These are phyloP conservation scores for Nitzschia sp. DNA, from an alignment of 108 stramenopile genomes.

Conservation along the genomic window DNA sequence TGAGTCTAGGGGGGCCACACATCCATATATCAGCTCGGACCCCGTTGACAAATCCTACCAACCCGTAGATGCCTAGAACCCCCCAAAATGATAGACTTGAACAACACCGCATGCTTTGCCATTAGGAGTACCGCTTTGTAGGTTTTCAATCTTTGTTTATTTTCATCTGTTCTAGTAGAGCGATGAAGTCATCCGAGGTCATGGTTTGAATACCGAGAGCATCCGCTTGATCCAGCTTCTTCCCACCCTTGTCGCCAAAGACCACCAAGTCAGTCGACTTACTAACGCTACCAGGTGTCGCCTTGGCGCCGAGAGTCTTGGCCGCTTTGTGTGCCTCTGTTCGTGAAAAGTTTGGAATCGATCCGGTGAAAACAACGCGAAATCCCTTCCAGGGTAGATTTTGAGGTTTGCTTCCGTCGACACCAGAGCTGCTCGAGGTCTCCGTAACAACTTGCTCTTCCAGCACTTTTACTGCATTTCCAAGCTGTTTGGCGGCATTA, in stretches of 20 bases:
- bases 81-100: not conserved
- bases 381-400: conserved; percentile 54
- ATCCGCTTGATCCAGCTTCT: conserved; percentile 73
- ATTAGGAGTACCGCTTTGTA: not conserved
- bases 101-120: not conserved
- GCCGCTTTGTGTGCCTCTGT: conserved; percentile 55
- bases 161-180: not conserved
- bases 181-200: conserved; percentile 57
- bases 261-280: conserved; percentile 80
- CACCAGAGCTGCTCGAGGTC: not conserved
- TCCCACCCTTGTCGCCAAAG: conserved; percentile 77
- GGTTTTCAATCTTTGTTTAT: not conserved
- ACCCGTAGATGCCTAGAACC: not conserved
- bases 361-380: conserved; percentile 81
- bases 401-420: not conserved
- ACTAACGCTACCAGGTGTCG: conserved; percentile 69
- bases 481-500: conserved; percentile 60
- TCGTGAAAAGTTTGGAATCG: conserved; percentile 60
- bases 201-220: conserved; percentile 65
- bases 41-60: conserved; percentile 23
- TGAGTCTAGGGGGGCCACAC: conserved; percentile 20
- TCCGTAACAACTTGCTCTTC: conserved; percentile 32
- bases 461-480: conserved; percentile 32
- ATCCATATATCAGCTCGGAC: conserved; percentile 36
- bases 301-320: conserved; percentile 64